Base-by-base conservation (phyloP, 257 asterid genomes). In the Fraxinus pennsylvanica region DNA sequence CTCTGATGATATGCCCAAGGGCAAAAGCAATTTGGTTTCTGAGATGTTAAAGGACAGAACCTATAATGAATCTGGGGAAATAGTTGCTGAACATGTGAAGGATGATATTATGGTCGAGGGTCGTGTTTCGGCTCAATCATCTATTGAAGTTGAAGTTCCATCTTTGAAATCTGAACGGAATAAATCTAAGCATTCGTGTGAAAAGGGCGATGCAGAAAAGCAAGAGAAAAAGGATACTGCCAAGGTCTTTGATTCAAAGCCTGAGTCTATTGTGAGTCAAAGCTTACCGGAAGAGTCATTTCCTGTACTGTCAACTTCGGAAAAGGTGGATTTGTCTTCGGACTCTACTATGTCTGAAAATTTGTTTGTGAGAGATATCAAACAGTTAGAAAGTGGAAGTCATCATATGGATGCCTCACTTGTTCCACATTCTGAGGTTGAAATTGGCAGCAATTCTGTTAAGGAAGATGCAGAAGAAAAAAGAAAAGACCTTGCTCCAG, bases 261-360 rank as follows among this genome's bases (percentile, higher is more conserved):
- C 82, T 52, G 85, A 75, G 72, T 57, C 78, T n/a, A 52, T 76
- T 70, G 75, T 45, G 75, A 71, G 30, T 79, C 68, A 39, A 73
- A 52, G 67, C 54, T 68, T 73, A 66, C 71, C 54, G 50, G 81
- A 68, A 41, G 83, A 38, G 52, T 74, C 82, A 59, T 67, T 74
- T 74, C 59, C 74, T 30, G 57, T 70, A 67, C 47, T 45, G 29
- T 72, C 57, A 66, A 54, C 83, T 47, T 35, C 17, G 6, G 72
- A 70, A 5, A 41, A 54, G 68, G 59, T 41, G 47, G 79, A 71
- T 27, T 63, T 6, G 10, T 68, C n/a, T 22, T 43, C 39, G 15
- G 75, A 30, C 67, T 33, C 74, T 30, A 47, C 79, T 66, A 39
- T 61, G 69, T 25, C 79, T 17, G 76, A 50, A 29, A 10, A 59